Evolutionary conservation across 2,329 filamentous ascomycete species (phyloP).

Genomic region (Arthrobotrys pseudoclavata): DNA sequence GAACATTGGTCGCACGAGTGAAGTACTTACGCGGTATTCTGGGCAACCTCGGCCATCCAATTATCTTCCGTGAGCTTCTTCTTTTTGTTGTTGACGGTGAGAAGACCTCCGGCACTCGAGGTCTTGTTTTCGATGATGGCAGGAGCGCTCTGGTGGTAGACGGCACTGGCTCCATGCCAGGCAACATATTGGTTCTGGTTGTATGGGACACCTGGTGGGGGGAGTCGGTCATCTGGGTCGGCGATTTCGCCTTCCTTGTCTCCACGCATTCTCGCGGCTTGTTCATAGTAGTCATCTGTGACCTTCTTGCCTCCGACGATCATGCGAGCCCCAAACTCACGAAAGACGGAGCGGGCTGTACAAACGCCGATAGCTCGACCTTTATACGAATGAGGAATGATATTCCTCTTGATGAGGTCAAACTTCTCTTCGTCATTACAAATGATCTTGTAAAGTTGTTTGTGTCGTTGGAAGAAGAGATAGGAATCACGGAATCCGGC

Average conservation of each 20-base stretch:
- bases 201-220: constrained; percentile 81
- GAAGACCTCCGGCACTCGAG: constrained; percentile 43
- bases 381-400: constrained; percentile 99
- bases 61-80: constrained; percentile 54
- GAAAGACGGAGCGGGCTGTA: constrained; percentile 94
- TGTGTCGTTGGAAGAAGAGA: constrained; percentile 97
- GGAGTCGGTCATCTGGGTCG: constrained; percentile 85
- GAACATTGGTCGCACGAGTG: not conserved
- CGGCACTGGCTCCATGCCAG: constrained; percentile 95
- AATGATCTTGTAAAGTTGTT: constrained; percentile 97
- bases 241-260: constrained; percentile 89
- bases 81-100: constrained; percentile 56
- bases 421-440: constrained; percentile 94
- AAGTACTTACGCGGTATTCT: constrained; percentile 42
- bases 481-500: constrained; percentile 98
- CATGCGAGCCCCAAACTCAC: constrained; percentile 95
- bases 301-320: constrained; percentile 90
- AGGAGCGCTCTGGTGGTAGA: constrained; percentile 87
- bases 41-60: constrained; percentile 32
- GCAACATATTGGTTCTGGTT: constrained; percentile 99
- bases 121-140: constrained; percentile 79
- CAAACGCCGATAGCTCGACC: constrained; percentile 97
- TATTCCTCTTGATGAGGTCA: constrained; percentile 92
- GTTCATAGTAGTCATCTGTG: constrained; percentile 88
- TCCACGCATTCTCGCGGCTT: constrained; percentile 80